Percentiles rank a stretch among this genome's conserved stretches.
Evolutionary conservation across 2,329 filamentous ascomycete species (phyloP).

Genomic region (Cordyceps pruinosa): DNA sequence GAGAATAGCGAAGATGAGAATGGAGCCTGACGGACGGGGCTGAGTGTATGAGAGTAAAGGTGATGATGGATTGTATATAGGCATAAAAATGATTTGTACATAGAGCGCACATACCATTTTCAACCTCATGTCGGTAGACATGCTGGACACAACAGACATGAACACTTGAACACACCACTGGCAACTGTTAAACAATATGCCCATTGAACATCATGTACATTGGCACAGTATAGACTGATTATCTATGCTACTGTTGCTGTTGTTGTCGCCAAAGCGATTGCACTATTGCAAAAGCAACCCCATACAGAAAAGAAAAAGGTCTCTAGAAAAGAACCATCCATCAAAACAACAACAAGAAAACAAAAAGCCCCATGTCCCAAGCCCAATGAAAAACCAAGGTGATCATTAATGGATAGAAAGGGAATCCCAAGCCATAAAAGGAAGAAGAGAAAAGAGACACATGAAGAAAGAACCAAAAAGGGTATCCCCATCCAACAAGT

Average conservation of each 20-base stretch:
- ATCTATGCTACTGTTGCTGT: background rate
- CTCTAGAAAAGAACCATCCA: background rate
- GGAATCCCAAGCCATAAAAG: background rate
- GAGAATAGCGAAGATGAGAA: no score
- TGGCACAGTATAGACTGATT: background rate
- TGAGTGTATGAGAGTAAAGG: background rate
- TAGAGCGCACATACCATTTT: background rate
- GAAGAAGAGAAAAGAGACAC: background rate
- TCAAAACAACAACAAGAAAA: background rate
- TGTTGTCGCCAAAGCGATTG: background rate
- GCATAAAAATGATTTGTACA: background rate
- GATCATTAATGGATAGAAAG: background rate
- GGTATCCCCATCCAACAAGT: constrained; percentile 10
- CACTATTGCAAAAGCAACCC: background rate
- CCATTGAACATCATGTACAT: background rate
- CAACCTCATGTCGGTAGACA: background rate
- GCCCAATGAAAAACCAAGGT: background rate
- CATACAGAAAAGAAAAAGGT: background rate
- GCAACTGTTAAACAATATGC: background rate
- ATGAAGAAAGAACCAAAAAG: background rate
- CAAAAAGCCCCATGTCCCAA: background rate
- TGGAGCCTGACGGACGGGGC: background rate
- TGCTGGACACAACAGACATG: background rate
- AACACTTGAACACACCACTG: background rate
- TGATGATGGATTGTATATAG: background rate